Evolutionary conservation across 805 yeast genomes (phyloP), one percentile per base, ranked within the genome.

Genomic region (Wickerhamomyces sydowiorum): DNA sequence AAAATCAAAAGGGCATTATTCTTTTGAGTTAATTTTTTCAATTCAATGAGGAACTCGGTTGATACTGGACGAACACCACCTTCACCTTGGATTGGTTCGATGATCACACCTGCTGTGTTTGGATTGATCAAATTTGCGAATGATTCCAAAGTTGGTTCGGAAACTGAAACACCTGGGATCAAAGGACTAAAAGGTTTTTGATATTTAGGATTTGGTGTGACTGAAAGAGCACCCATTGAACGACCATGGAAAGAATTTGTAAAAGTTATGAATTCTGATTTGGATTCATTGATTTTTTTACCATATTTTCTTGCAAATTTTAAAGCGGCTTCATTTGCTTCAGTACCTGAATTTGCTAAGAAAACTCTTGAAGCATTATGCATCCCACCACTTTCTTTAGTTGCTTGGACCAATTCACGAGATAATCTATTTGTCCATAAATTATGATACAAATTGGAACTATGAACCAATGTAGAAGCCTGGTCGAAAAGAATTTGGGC

Each of bases 61-160:
- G 75, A 70, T 44, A 87, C 75, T 18, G 82, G 78, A 56, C 80
- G 78, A 17, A 91, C 82, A 43, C 99, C 99, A 44, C 99, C 98
- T 67, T 91, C 99, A 52, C 98, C 99, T 69, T 93, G 99, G 45
- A 93, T 82, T 19, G 99, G 99, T 66, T 93, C 99, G 30, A 93
- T 81, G 42, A 93, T 93, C 24, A 93, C 93, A 41, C 90, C 99
- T 53, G 96, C 87, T 31, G 72, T 71, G 35, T 66, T 62, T 7
- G 65, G 50, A 39, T 60, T 58, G 41, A 69, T 52, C 33, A 75
- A 59, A 7, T 64, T 57, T 49, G 77, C 72, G 10, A 88, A 82
- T 19, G 83, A 72, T 37, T 67, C 73, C 31, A 82, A 67, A 53
- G 81, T 80, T 41, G 84, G 71, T 43, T 69, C 69, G 18, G 91